Percentiles rank a stretch among this genome's conserved stretches.
Evolutionary conservation across 805 yeast species (phyloP).

Genomic region (Candida sonorensis): DNA sequence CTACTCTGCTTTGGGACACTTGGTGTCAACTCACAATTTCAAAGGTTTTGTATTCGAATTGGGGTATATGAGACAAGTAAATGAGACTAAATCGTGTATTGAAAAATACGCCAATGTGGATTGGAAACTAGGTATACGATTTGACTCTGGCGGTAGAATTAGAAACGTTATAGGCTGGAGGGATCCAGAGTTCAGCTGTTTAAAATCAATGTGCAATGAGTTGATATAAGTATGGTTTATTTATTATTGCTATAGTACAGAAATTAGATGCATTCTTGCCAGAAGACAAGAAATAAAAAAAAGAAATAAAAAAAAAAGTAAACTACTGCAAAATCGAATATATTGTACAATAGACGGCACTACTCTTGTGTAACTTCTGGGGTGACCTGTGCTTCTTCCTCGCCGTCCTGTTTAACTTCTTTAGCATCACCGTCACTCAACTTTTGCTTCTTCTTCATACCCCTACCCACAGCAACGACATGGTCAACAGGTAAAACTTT

Average conservation of each 20-base stretch:
- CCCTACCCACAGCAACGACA: constrained; percentile 65
- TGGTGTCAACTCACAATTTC: constrained; percentile 37
- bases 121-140: constrained; percentile 40
- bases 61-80: constrained; percentile 55
- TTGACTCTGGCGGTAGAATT: constrained; percentile 45
- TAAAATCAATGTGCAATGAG: constrained; percentile 12
- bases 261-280: too few relatives aligned
- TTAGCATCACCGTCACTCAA: constrained; percentile 11
- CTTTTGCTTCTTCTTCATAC: constrained; percentile 39
- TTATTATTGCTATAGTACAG: too few relatives aligned
- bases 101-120: constrained; percentile 3
- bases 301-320: not conserved
- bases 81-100: constrained; percentile 11
- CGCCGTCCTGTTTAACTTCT: constrained; percentile 7
- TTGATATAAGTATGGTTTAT: constrained; percentile 1
- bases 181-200: constrained; percentile 4
- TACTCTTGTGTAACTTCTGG: not conserved
- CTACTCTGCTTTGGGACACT: constrained; percentile 45
- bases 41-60: constrained; percentile 69
- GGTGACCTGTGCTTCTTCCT: constrained; percentile 1
- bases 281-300: not conserved
- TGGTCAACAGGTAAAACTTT: constrained; percentile 67
- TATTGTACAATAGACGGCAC: not conserved
- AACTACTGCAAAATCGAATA: too few relatives aligned
- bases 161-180: constrained; percentile 66